phyloP scores from a whole-genome alignment of 495 filamentous ascomycete genomes.

The Ramalina peruviana region DNA sequence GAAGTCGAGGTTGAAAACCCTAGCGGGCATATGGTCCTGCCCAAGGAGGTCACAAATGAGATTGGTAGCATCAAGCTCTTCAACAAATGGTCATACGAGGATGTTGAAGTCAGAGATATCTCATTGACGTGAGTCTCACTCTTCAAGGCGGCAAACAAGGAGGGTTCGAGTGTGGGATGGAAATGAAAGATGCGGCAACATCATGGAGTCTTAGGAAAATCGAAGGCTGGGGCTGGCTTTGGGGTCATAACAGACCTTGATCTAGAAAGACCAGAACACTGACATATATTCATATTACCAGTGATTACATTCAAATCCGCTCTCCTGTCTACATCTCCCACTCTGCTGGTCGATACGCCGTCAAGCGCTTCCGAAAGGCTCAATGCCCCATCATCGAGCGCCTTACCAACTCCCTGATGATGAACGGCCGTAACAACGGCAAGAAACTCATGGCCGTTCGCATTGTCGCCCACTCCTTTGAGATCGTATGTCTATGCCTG shows the following conservation, averaged over 20 bases:
- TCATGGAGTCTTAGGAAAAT: neutral
- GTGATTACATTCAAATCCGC: constrained; percentile 99
- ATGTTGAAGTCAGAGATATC: constrained; percentile 99
- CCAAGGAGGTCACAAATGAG: constrained; percentile 85
- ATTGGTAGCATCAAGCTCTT: constrained; percentile 95
- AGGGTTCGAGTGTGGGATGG: neutral
- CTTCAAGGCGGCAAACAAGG: neutral
- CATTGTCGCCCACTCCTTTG: constrained; percentile 97
- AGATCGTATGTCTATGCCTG: constrained; percentile 65
- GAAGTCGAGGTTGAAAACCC: constrained; percentile 83
- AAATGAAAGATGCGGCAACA: neutral
- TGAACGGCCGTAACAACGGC: constrained; percentile 99
- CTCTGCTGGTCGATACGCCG: constrained; percentile 95
- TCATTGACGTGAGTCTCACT: constrained; percentile 80
- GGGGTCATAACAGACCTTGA: neutral
- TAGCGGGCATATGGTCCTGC: constrained; percentile 64
- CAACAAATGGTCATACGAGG: constrained; percentile 95
- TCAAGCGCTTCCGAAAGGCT: constrained; percentile 99
- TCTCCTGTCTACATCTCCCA: constrained; percentile 96
- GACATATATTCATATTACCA: constrained; percentile 34
- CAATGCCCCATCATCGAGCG: constrained; percentile 99
- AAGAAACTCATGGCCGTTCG: constrained; percentile 99
- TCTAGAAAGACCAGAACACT: constrained; percentile 18
- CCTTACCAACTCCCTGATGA: constrained; percentile 99
- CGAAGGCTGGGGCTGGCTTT: neutral